phyloP scores from a whole-genome alignment of 1,139 yeast genomes.

The Candida neerlandica region DNA sequence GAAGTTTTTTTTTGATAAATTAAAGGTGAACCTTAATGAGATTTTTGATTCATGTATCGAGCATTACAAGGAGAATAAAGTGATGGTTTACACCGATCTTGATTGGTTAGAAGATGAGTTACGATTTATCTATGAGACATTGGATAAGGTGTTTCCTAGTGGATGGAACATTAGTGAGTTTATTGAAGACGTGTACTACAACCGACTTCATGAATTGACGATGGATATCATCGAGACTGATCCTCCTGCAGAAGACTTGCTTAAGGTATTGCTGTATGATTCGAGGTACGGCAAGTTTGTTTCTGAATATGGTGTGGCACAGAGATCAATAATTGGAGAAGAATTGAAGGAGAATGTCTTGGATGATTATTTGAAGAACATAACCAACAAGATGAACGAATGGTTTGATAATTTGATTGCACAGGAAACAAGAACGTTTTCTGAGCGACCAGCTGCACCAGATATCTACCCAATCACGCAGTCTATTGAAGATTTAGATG shows the following conservation, averaged over 20 bases:
- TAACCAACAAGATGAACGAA: slow-evolving; percentile 73
- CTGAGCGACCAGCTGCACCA: slow-evolving; percentile 68
- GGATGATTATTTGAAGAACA: slow-evolving; percentile 72
- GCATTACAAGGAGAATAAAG: slow-evolving; percentile 55
- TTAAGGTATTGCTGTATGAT: slow-evolving; percentile 73
- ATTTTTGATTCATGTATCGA: slow-evolving; percentile 68
- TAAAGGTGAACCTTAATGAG: slow-evolving; percentile 62
- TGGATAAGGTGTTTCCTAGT: slow-evolving; percentile 62
- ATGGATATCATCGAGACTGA: slow-evolving; percentile 66
- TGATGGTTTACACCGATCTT: slow-evolving; percentile 67
- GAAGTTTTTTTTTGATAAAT: slow-evolving; percentile 59
- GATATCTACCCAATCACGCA: slow-evolving; percentile 52
- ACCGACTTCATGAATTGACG: slow-evolving; percentile 63
- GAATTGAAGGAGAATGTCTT: slow-evolving; percentile 61
- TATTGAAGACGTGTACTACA: slow-evolving; percentile 69
- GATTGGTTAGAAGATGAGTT: slow-evolving; percentile 88
- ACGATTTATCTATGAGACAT: slow-evolving; percentile 58
- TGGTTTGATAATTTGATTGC: slow-evolving; percentile 73
- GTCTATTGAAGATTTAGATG: slow-evolving; percentile 45
- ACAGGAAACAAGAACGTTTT: slow-evolving; percentile 65
- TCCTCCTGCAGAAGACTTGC: slow-evolving; percentile 69
- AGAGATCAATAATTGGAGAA: slow-evolving; percentile 66
- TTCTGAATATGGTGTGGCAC: slow-evolving; percentile 40
- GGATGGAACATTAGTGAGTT: slow-evolving; percentile 73
- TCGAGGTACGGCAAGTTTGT: slow-evolving; percentile 56